Evolutionary conservation across 257 asterid species (phyloP), one percentile per base, ranked within the genome.

Genomic region (Penstemon davidsonii): DNA sequence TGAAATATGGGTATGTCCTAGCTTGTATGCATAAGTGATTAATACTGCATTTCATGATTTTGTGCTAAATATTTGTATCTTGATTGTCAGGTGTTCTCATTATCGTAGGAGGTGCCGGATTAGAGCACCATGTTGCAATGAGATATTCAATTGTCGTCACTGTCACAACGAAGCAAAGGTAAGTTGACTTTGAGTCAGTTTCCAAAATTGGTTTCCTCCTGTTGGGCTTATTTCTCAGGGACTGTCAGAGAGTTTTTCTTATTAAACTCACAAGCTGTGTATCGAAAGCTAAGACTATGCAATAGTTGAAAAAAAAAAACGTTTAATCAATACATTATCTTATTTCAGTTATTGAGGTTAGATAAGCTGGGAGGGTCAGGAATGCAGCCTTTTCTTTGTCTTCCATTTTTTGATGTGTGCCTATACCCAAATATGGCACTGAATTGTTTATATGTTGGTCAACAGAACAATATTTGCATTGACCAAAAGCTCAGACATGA

Each of bases 131-230:
- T 89, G 96, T 66, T 89, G 98, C 85, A 70, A 84, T 73, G 95
- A 87, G 73, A 67, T 89, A 69, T 91, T 87, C 74, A 84, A 80
- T 73, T 91, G 98, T 62, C 93, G 95, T 55, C 96, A 91, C 80
- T 91, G 98, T 75, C 98, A 91, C 81, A 89, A 91, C n/a, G 96
- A 91, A 51, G 88, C 87, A 63, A 85, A 87, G 87, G 98, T 87
- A 73, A 69, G 65, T 56, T 61, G 46, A 7, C 59, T 33, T 72
- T 47, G 3, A 46, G 64, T 66, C 52, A 18, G 11, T 39, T 60
- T 50, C 40, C 15, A 11, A 5, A 9, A 10, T 55, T 4, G 42
- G 55, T 52, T 68, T 41, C 37, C 46, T 7, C 47, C 45, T 59
- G 38, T 37, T 51, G 61, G 36, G 46, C 37, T 53, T 51, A 10